Conservation (phyloP, 352 stramenopile genomes). For the Pythium oligandrum region DNA sequence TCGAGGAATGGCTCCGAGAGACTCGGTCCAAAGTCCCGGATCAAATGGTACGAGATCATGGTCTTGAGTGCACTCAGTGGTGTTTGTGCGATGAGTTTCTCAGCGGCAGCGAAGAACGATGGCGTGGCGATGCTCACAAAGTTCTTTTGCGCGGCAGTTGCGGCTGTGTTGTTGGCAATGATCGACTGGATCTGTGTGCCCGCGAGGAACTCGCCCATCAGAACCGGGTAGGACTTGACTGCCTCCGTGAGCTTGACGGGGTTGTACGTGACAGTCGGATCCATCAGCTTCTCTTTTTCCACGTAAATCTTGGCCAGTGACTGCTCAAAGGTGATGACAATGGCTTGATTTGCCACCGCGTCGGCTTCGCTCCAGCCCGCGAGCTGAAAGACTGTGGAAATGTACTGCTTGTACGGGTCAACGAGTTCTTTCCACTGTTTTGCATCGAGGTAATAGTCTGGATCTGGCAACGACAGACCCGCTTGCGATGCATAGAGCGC, state of each 20-base stretch:
- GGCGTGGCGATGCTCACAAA: constrained; percentile 59
- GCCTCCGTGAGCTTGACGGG: constrained; percentile 67
- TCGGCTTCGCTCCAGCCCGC: constrained; percentile 28
- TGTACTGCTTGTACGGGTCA: constrained; percentile 65
- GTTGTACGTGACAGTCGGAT: constrained; percentile 90
- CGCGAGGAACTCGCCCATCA: constrained; percentile 49
- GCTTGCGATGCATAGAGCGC: constrained; percentile 79
- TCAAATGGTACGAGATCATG: constrained; percentile 51
- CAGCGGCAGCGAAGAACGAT: constrained; percentile 41
- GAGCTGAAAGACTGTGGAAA: constrained; percentile 75
- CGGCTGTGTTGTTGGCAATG: constrained; percentile 25
- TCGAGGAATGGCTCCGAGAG: constrained; percentile 78
- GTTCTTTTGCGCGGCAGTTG: constrained; percentile 3
- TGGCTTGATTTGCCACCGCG: constrained; percentile 29
- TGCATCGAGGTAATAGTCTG: constrained; percentile 90
- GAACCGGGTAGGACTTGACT: constrained; percentile 36
- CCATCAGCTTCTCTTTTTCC: constrained; percentile 84
- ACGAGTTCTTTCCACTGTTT: constrained; percentile 73
- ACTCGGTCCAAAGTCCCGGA: constrained; percentile 27
- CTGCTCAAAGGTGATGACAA: constrained; percentile 85
- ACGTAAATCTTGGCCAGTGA: constrained; percentile 79
- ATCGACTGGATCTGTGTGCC: constrained; percentile 32
- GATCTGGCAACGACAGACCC: constrained; percentile 86
- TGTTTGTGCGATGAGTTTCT: constrained; percentile 40
- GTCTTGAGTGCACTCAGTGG: constrained; percentile 43